Conservation (phyloP, 2,329 filamentous ascomycete species). For the Stagonosporopsis rhizophila region DNA sequence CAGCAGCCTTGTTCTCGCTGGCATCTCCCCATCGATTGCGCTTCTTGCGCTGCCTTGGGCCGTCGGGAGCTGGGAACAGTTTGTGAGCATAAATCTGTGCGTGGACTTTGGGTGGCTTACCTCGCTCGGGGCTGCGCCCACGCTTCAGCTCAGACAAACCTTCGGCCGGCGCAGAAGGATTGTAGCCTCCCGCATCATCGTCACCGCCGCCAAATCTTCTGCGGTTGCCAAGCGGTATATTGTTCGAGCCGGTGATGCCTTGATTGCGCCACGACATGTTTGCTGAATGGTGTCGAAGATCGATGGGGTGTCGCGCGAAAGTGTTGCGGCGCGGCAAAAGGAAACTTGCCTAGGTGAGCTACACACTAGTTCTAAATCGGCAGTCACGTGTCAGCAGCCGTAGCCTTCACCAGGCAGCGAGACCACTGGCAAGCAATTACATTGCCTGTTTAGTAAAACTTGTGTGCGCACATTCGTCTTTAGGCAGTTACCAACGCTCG, state of each 20-base stretch:
- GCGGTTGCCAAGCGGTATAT: conserved; percentile 88
- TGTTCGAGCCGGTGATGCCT: conserved; percentile 97
- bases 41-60: conserved; percentile 91
- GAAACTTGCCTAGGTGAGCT: background rate
- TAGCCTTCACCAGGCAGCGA: background rate
- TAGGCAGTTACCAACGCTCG: too few relatives aligned
- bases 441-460: too few relatives aligned
- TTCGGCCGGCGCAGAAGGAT: conserved; percentile 55
- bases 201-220: conserved; percentile 79
- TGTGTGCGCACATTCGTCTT: too few relatives aligned
- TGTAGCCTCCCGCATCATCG: conserved; percentile 52
- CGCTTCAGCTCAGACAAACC: conserved; percentile 71
- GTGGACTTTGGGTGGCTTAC: conserved; percentile 55
- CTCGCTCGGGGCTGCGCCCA: conserved; percentile 87
- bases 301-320: conserved; percentile 21
- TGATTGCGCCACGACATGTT: conserved; percentile 71
- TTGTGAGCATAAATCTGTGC: conserved; percentile 19
- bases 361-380: background rate
- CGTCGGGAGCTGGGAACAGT: conserved; percentile 62
- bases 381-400: conserved; percentile 3
- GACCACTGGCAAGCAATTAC: too few relatives aligned
- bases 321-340: conserved; percentile 13
- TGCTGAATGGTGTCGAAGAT: conserved; percentile 18
- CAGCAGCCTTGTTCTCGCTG: conserved; percentile 97
- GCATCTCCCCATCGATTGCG: conserved; percentile 98